phyloP scores from a whole-genome alignment of 2,329 filamentous ascomycete genomes.

The Claviceps africana region DNA sequence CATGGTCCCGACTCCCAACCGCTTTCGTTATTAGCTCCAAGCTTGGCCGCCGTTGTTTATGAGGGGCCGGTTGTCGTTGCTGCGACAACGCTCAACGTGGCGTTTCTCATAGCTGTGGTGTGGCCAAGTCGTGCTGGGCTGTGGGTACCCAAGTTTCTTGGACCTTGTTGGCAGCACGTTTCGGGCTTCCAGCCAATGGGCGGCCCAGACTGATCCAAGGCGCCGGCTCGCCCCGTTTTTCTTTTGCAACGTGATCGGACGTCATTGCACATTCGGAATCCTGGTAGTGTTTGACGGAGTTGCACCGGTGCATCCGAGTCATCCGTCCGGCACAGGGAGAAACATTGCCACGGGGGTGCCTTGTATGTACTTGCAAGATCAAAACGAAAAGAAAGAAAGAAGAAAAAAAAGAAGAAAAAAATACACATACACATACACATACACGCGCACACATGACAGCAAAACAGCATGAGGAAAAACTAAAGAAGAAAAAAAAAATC shows the following conservation, averaged over 20 bases:
- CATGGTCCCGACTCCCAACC: background rate
- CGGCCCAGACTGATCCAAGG: no score
- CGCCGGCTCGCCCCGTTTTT: no score
- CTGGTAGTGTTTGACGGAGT: background rate
- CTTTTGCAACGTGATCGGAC: background rate
- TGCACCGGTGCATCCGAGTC: background rate
- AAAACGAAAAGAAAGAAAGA: background rate
- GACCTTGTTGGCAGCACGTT: no score
- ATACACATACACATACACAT: no score
- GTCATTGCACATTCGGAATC: background rate
- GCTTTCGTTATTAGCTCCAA: background rate
- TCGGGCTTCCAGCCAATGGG: no score
- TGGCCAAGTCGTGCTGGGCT: no score
- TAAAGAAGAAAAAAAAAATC: no score
- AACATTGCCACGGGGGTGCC: background rate
- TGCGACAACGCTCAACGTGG: slow-evolving; percentile 10
- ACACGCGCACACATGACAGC: no score
- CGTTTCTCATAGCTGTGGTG: slow-evolving; percentile 9
- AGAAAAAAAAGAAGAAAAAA: background rate
- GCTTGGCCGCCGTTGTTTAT: slow-evolving; percentile 12
- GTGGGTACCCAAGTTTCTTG: no score
- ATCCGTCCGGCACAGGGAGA: background rate
- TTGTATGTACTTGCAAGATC: no score
- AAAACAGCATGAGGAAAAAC: slow-evolving; percentile 18
- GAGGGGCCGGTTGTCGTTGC: slow-evolving; percentile 9